phyloP scores from a whole-genome alignment of 352 stramenopile genomes.

The Phytophthora kernoviae region DNA sequence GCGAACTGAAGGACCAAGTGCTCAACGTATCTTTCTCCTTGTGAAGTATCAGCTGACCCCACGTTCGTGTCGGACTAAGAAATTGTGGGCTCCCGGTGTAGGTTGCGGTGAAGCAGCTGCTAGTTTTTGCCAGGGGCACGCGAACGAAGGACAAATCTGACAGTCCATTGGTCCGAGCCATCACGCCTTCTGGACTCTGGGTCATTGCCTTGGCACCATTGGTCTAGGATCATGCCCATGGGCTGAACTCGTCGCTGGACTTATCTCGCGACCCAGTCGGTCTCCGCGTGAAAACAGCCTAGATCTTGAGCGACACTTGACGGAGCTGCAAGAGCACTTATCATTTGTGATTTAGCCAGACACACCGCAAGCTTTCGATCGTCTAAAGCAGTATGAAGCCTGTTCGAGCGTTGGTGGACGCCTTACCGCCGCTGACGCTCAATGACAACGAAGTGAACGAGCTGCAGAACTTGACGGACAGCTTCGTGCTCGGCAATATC shows the following conservation, averaged over 20 bases:
- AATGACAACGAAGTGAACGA: constrained; percentile 20
- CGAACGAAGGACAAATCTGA: constrained; percentile 11
- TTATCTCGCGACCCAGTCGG: not conserved
- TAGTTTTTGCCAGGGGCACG: constrained; percentile 4
- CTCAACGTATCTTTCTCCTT: not conserved
- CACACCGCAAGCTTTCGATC: not conserved
- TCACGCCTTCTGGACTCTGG: constrained; percentile 19
- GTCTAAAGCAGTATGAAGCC: constrained; percentile 15
- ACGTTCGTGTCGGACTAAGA: not conserved
- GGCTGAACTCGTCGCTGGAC: constrained; percentile 14
- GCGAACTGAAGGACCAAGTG: constrained; percentile 11
- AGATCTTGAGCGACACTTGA: not conserved
- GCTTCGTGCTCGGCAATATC: constrained; percentile 37
- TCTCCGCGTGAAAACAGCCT: not conserved
- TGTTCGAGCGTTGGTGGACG: constrained; percentile 16
- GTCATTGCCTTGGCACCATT: constrained; percentile 10
- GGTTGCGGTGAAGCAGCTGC: constrained; percentile 7
- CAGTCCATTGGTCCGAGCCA: constrained; percentile 20
- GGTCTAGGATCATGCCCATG: constrained; percentile 10
- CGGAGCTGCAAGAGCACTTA: not conserved
- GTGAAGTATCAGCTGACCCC: not conserved
- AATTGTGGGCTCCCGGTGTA: not conserved
- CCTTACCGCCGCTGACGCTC: constrained; percentile 36
- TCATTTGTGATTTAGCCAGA: constrained; percentile 23
- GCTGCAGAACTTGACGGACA: constrained; percentile 31